These are phyloP conservation scores for Aspergillus latus DNA, from an alignment of 2,329 filamentous ascomycete genomes.

Conservation along the genomic window DNA sequence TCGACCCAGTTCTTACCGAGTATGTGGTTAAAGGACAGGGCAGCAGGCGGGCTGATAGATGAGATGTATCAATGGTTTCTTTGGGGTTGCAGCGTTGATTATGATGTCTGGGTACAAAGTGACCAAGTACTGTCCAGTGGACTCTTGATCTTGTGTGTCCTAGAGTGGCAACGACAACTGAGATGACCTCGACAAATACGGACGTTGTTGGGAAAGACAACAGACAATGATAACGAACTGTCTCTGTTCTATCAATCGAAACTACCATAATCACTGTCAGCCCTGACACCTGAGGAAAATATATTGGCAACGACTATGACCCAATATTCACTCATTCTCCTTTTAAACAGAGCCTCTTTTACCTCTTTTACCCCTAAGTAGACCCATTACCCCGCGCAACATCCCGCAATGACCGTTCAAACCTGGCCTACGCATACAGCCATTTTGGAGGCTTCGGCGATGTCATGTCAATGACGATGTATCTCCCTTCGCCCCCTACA, in stretches of 20 bases:
- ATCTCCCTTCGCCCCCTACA: constrained; percentile 27
- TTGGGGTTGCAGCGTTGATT: constrained; percentile 39
- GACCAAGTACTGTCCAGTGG: constrained; percentile 24
- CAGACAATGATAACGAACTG: too few species aligned
- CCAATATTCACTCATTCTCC: background rate
- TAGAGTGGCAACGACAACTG: background rate
- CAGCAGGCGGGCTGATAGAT: constrained; percentile 56
- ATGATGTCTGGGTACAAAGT: constrained; percentile 50
- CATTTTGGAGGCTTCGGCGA: constrained; percentile 5
- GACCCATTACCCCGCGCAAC: background rate
- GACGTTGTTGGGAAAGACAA: too few species aligned
- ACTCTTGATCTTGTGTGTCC: background rate
- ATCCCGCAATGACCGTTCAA: background rate
- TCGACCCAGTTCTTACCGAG: constrained; percentile 38
- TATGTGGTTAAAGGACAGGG: constrained; percentile 42
- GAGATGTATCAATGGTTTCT: constrained; percentile 39
- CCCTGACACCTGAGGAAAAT: constrained; percentile 14
- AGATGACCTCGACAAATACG: background rate
- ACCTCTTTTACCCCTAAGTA: background rate
- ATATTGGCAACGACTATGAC: constrained; percentile 45
- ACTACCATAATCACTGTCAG: background rate
- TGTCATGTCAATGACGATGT: constrained; percentile 31
- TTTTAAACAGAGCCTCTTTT: constrained; percentile 6
- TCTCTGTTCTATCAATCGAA: background rate
- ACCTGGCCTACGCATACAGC: background rate